Conservation (phyloP, 2,329 filamentous ascomycete species). For the Penicillium sp. region DNA sequence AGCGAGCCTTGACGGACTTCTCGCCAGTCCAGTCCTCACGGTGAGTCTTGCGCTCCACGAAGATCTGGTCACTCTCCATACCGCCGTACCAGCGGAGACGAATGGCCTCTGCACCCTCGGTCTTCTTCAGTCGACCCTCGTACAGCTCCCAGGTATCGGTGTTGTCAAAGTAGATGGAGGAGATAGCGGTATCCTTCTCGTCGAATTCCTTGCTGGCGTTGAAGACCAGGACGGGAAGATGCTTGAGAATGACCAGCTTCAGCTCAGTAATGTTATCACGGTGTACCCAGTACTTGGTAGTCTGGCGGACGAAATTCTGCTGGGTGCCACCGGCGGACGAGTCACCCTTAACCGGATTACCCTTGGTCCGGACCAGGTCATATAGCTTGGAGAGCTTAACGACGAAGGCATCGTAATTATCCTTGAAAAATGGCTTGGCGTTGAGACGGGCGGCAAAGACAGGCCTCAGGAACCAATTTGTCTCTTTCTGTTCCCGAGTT, state of each 20-base stretch:
- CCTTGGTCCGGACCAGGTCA: slow-evolving; percentile 88
- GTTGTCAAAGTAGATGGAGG: slow-evolving; percentile 98
- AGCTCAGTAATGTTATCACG: slow-evolving; percentile 97
- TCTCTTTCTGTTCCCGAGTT: slow-evolving; percentile 69
- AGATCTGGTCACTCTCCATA: slow-evolving; percentile 93
- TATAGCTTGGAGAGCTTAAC: slow-evolving; percentile 94
- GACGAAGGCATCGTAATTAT: slow-evolving; percentile 96
- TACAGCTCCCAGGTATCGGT: slow-evolving; percentile 92
- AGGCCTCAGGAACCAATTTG: slow-evolving; percentile 85
- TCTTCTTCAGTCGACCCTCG: slow-evolving; percentile 92
- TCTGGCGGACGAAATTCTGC: slow-evolving; percentile 94
- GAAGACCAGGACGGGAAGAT: slow-evolving; percentile 94
- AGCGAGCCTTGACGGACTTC: slow-evolving; percentile 97
- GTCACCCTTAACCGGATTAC: slow-evolving; percentile 89
- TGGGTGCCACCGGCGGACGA: slow-evolving; percentile 86
- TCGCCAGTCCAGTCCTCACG: slow-evolving; percentile 99
- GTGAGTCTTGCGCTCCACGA: slow-evolving; percentile 96
- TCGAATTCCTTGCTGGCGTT: slow-evolving; percentile 97
- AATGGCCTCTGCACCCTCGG: slow-evolving; percentile 94
- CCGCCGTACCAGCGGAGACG: slow-evolving; percentile 96
- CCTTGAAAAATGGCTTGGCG: slow-evolving; percentile 96
- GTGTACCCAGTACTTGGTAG: slow-evolving; percentile 99
- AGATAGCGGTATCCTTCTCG: slow-evolving; percentile 84
- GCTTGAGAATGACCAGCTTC: slow-evolving; percentile 96
- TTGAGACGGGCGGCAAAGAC: slow-evolving; percentile 95